Percentiles rank a stretch among this genome's conserved stretches.
Conservation (phyloP, 768 basidiomycete genomes). For the Tylopilus rubrobrunneus region DNA sequence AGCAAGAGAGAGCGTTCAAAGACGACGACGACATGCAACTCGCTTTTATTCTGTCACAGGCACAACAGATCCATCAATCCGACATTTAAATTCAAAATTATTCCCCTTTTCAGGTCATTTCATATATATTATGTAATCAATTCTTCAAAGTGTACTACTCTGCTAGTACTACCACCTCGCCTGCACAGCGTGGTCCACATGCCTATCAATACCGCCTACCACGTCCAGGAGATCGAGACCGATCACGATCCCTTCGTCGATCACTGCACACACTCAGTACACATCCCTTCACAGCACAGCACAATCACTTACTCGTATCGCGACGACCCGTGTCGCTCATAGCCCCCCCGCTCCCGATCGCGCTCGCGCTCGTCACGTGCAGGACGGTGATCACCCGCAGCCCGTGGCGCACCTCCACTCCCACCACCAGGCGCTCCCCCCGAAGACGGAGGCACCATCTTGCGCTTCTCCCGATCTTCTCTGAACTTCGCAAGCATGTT, state of each 20-base stretch:
- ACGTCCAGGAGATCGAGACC: conserved; percentile 67
- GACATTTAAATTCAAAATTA: conserved; percentile 22
- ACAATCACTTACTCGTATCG: conserved; percentile 65
- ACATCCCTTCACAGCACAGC: conserved; percentile 13
- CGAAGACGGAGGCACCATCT: conserved; percentile 51
- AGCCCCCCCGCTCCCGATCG: conserved; percentile 64
- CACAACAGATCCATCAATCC: conserved; percentile 23
- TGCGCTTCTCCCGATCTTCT: conserved; percentile 82
- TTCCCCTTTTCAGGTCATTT: conserved; percentile 10
- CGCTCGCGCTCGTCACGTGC: conserved; percentile 65
- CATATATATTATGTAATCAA: conserved; percentile 23
- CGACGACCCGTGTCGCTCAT: conserved; percentile 63
- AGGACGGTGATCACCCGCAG: conserved; percentile 49
- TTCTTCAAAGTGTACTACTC: neutral
- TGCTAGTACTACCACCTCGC: conserved; percentile 14
- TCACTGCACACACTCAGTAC: conserved; percentile 41
- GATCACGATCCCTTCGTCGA: conserved; percentile 68
- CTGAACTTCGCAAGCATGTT: conserved; percentile 89
- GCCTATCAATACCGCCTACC: conserved; percentile 45
- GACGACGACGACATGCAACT: conserved; percentile 21
- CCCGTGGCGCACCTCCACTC: conserved; percentile 24
- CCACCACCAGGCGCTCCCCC: conserved; percentile 30
- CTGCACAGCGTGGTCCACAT: conserved; percentile 14
- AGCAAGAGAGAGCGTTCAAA: neutral
- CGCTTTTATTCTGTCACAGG: conserved; percentile 36